Percentiles rank a stretch among this genome's conserved stretches.
These are phyloP conservation scores for Rhizophlyctis rosea DNA, from an alignment of 192 early-diverging fungal genomes.

Conservation along the genomic window DNA sequence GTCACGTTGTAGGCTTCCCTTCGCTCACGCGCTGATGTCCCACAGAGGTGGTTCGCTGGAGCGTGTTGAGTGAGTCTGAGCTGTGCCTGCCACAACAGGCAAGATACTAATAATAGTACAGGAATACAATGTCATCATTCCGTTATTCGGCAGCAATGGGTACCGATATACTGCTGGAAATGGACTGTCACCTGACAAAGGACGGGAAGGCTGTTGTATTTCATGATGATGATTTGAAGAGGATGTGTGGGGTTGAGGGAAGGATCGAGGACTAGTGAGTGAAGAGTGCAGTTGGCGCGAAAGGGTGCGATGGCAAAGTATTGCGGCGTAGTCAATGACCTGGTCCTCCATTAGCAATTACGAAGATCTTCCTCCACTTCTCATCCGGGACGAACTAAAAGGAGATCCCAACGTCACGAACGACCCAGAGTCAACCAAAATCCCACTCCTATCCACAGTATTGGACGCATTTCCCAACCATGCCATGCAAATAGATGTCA, in stretches of 20 bases:
- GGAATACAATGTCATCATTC: conserved; percentile 47
- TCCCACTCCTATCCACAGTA: conserved; percentile 39
- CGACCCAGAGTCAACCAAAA: conserved; percentile 33
- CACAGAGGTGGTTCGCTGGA: conserved; percentile 51
- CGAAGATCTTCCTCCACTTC: conserved; percentile 38
- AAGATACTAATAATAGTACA: too few species aligned
- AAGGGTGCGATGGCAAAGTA: background rate
- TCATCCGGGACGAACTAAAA: conserved; percentile 25
- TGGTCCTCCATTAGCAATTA: conserved; percentile 17
- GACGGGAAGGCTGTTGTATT: conserved; percentile 47
- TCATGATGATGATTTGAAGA: conserved; percentile 36
- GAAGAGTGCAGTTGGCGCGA: background rate
- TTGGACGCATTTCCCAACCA: conserved; percentile 39
- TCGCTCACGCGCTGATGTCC: conserved; percentile 24
- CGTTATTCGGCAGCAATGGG: conserved; percentile 36
- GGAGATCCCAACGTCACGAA: conserved; percentile 4
- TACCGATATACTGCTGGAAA: conserved; percentile 39
- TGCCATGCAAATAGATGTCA: conserved; percentile 52
- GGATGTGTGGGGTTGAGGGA: conserved; percentile 36
- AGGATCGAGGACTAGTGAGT: conserved; percentile 36
- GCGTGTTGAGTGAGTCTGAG: too few species aligned
- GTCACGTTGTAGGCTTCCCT: too few species aligned
- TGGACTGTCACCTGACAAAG: conserved; percentile 45
- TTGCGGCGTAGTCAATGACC: background rate
- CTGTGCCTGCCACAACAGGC: too few species aligned